Conservation (phyloP, 805 yeast species). For the Metschnikowia cubensis region DNA sequence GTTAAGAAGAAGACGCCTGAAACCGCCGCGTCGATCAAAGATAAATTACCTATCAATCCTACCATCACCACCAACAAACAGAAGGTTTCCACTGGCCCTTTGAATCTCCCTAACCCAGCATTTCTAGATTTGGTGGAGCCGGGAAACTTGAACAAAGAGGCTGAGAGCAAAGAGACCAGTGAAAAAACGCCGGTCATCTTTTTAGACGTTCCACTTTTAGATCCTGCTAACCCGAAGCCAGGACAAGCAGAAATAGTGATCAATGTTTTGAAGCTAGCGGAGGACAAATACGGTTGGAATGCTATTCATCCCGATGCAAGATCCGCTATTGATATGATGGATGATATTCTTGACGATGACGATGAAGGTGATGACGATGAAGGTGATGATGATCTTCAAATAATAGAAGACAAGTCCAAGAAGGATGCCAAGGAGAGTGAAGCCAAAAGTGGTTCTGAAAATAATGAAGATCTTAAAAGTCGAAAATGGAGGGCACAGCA, state of each 20-base stretch:
- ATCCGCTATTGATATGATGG: slow-evolving; percentile 51
- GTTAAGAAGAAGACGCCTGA: slow-evolving; percentile 23
- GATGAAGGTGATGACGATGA: slow-evolving; percentile 44
- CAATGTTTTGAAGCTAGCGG: slow-evolving; percentile 70
- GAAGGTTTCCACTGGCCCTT: slow-evolving; percentile 5
- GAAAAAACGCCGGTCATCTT: slow-evolving; percentile 47
- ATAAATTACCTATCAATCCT: slow-evolving; percentile 18
- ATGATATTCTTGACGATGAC: slow-evolving; percentile 48
- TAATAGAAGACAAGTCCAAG: slow-evolving; percentile 13
- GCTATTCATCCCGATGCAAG: slow-evolving; percentile 64
- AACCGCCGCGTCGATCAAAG: slow-evolving; percentile 9
- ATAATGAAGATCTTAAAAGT: slow-evolving; percentile 41
- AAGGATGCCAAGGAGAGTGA: slow-evolving; percentile 19
- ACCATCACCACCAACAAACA: slow-evolving; percentile 23
- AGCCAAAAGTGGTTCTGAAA: slow-evolving; percentile 38
- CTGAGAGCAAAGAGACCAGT: slow-evolving; percentile 11
- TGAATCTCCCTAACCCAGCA: slow-evolving; percentile 17
- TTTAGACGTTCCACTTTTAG: slow-evolving; percentile 48
- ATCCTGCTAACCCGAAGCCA: slow-evolving; percentile 45
- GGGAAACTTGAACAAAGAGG: slow-evolving; percentile 6
- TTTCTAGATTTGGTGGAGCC: slow-evolving; percentile 13
- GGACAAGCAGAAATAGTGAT: slow-evolving; percentile 63
- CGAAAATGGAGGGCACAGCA: slow-evolving; percentile 44
- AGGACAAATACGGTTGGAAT: slow-evolving; percentile 81
- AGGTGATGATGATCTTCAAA: slow-evolving; percentile 41